Evolutionary conservation across 2,329 filamentous ascomycete species (phyloP), one percentile per base, ranked within the genome.

Genomic region (Thelonectria olida): DNA sequence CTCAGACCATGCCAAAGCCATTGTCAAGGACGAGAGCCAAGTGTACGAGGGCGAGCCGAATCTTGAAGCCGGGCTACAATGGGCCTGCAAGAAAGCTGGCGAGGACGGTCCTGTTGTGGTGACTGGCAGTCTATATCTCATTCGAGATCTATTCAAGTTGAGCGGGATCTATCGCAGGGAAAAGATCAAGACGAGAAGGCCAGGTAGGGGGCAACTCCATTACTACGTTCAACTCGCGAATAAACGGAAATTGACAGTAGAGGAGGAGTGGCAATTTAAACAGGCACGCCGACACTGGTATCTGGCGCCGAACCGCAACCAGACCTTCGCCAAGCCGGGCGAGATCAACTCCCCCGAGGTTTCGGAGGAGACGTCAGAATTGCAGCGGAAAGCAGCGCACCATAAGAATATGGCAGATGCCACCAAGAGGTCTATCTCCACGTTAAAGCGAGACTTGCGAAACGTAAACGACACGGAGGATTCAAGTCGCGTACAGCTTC

Each of bases 111-210:
- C 76, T 1, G 61, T 81, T 17, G 72, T 81, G 15, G 71, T 80
- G 22, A 79, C 79, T 0, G 79, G 79, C 9, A 81, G 79, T 61
- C 72, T 81, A 25, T 81, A 81, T 55, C 68, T 80, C 36, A 72
- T 79, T 25, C 72, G 76, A 12, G 76, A 79, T 45, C 61, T 79
- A 13, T 76, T 74, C 59, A 65, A 58, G 9, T 66, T 75, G 15
- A 62, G 74, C 8, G 72, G 74, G 13, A 67, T 79, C 28, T 63
- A 68, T 23, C 72, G 70, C 27, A 67, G 54, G 42, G 66, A 70
- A 44, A 68, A 74, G 54, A 65, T 69, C 27, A 72, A 71, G 38
- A 76, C 72, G 19, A 71, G 71, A 59, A 68, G 72, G 38, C 76
- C 77, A 8, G 76, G 75, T 31, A 68, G 67, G 22, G 55, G 74